phyloP scores from a whole-genome alignment of 2,329 filamentous ascomycete genomes.

The Pseudofabraea citricarpa region DNA sequence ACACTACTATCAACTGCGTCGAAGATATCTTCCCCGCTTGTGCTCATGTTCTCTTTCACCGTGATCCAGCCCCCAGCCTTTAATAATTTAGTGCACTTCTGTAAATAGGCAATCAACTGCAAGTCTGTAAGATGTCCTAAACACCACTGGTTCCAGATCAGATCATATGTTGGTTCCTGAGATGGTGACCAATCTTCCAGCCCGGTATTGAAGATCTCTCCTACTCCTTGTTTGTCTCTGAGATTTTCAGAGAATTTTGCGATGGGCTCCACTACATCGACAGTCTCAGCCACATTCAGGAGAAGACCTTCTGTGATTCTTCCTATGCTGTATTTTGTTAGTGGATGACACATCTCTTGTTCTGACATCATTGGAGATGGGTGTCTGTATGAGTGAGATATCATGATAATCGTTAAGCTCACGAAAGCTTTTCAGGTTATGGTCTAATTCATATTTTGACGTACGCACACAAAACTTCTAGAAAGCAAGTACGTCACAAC shows the following conservation, averaged over 20 bases:
- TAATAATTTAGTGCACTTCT: conserved; percentile 50
- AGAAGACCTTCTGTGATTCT: conserved; percentile 76
- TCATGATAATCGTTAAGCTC: no score
- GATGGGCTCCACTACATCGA: conserved; percentile 85
- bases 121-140: conserved; percentile 73
- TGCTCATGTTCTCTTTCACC: conserved; percentile 75
- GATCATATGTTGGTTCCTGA: conserved; percentile 54
- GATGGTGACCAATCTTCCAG: conserved; percentile 64
- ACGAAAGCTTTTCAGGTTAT: no score
- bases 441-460: no score
- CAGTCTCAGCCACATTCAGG: conserved; percentile 59
- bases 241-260: conserved; percentile 70
- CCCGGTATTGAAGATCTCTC: conserved; percentile 64
- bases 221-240: conserved; percentile 49
- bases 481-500: no score
- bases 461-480: no score
- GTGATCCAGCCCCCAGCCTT: conserved; percentile 56
- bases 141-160: conserved; percentile 93
- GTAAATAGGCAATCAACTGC: conserved; percentile 64
- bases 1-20: conserved; percentile 74
- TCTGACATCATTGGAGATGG: no score
- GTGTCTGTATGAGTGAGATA: no score
- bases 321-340: conserved; percentile 58
- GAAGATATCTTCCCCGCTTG: conserved; percentile 59
- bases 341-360: no score